These are phyloP conservation scores for Cunninghamia lanceolata DNA, from an alignment of 75 land plant species.

Conservation along the genomic window DNA sequence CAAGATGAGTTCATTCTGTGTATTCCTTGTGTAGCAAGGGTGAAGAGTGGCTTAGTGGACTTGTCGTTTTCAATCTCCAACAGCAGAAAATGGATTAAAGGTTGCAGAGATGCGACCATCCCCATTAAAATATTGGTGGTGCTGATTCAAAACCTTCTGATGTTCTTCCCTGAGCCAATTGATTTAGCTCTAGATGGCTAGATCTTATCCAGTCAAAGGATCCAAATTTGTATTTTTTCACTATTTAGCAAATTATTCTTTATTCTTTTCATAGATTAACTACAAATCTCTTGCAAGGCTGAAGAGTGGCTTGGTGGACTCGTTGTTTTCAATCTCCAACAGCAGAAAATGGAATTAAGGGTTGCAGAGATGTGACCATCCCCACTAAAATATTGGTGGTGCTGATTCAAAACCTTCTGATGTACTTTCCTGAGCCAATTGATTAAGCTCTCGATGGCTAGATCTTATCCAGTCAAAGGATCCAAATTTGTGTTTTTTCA, in stretches of 20 bases:
- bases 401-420: background rate
- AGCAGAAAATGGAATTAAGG: background rate
- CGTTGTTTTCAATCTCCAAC: slow-evolving; percentile 2
- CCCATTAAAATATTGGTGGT: background rate
- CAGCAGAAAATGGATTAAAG: background rate
- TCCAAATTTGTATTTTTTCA: background rate
- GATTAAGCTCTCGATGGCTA: background rate
- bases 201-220: background rate
- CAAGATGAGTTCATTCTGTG: background rate
- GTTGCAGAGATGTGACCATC: background rate
- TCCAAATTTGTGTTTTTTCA: background rate
- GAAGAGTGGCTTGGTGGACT: background rate
- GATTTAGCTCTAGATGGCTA: background rate
- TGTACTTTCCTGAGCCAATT: background rate
- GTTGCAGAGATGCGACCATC: background rate
- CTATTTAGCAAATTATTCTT: background rate
- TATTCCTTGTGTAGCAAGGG: background rate
- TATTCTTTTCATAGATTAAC: background rate
- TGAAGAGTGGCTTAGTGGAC: background rate
- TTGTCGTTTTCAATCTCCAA: background rate
- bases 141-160: background rate
- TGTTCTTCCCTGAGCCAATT: background rate
- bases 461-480: background rate
- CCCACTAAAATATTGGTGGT: background rate
- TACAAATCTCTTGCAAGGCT: background rate